Conservation (phyloP, 495 filamentous ascomycete species). For the Podospora pseudopauciseta region DNA sequence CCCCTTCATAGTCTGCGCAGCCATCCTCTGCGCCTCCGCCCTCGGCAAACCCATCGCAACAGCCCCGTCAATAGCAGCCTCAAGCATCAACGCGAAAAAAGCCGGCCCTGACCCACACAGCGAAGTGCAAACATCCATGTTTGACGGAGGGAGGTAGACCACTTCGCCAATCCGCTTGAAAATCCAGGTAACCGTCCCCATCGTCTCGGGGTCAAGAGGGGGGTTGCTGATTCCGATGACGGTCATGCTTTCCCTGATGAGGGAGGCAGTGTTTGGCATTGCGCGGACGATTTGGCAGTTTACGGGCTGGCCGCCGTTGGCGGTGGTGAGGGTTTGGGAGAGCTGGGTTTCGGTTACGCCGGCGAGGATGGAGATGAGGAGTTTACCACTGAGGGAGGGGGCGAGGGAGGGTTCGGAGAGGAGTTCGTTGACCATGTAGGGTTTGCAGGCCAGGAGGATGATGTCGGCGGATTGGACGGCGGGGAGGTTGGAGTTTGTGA, state of each 20-base stretch:
- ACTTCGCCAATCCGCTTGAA: conserved; percentile 69
- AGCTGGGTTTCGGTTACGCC: conserved; percentile 70
- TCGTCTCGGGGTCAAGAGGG: conserved; percentile 49
- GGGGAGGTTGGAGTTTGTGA: conserved; percentile 54
- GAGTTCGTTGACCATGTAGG: conserved; percentile 64
- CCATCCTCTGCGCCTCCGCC: conserved; percentile 74
- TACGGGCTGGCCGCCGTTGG: conserved; percentile 32
- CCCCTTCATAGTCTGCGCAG: conserved; percentile 74
- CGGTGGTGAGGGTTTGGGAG: conserved; percentile 53
- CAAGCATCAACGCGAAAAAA: conserved; percentile 73
- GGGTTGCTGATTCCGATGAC: conserved; percentile 63
- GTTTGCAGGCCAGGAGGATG: conserved; percentile 74
- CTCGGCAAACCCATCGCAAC: conserved; percentile 78
- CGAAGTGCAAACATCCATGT: conserved; percentile 72
- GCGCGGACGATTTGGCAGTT: conserved; percentile 63
- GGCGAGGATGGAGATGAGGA: conserved; percentile 80
- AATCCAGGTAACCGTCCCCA: conserved; percentile 67
- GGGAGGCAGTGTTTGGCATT: conserved; percentile 72
- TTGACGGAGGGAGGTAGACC: conserved; percentile 56
- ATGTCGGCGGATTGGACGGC: conserved; percentile 59
- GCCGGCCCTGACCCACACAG: conserved; percentile 77
- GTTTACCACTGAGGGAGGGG: conserved; percentile 68
- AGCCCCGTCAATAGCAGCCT: conserved; percentile 72
- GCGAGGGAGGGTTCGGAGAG: conserved; percentile 61
- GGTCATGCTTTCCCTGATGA: conserved; percentile 76